phyloP scores from a whole-genome alignment of 2,329 filamentous ascomycete genomes.

The Pseudogymnoascus sp. region DNA sequence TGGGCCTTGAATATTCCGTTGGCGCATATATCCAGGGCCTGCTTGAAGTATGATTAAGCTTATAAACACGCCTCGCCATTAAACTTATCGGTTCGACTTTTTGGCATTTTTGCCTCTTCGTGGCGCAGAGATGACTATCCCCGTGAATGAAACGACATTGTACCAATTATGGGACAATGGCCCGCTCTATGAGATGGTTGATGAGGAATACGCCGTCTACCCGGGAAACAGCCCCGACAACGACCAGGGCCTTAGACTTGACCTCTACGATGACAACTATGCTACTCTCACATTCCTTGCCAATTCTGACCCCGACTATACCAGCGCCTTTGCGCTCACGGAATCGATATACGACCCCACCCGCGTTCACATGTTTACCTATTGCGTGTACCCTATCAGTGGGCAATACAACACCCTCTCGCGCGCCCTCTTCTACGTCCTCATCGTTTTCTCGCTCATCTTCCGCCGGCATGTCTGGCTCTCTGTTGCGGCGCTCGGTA shows the following conservation, averaged over 20 bases:
- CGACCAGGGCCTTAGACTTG: neutral
- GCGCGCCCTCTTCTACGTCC: constrained; percentile 10
- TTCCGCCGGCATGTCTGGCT: constrained; percentile 13
- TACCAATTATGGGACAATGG: neutral
- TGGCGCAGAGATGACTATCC: neutral
- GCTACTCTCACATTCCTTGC: constrained; percentile 2
- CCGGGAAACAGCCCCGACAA: neutral
- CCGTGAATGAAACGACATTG: neutral
- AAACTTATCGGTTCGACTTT: neutral
- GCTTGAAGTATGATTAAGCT: neutral
- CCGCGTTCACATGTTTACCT: neutral
- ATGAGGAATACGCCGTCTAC: neutral
- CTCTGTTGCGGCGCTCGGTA: constrained; percentile 13
- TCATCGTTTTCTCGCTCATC: constrained; percentile 12
- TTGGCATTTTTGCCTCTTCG: too few relatives aligned
- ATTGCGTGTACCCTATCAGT: constrained; percentile 11
- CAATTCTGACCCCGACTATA: neutral
- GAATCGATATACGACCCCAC: neutral
- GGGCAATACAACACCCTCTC: constrained; percentile 13
- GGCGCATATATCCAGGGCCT: neutral
- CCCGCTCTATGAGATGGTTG: neutral
- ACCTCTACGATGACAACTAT: neutral
- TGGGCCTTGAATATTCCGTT: neutral
- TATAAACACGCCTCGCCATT: neutral
- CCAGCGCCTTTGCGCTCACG: neutral